phyloP scores from a whole-genome alignment of 2,329 filamentous ascomycete species.

The Exophiala dermatitidis region DNA sequence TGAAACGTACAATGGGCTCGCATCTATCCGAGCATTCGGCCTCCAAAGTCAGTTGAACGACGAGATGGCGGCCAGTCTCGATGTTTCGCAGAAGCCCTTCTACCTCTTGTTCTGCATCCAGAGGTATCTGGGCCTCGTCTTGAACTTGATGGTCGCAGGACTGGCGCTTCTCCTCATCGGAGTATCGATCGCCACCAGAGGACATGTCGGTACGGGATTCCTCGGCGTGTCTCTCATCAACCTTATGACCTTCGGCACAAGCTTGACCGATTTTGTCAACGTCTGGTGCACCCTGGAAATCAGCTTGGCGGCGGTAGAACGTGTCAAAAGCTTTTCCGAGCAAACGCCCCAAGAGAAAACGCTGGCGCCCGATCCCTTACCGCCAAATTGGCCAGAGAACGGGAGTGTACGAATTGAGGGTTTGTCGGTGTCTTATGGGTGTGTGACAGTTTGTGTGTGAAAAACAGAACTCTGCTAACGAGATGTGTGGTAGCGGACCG shows the following conservation, averaged over 20 bases:
- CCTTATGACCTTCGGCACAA: conserved; percentile 48
- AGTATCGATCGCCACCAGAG: conserved; percentile 42
- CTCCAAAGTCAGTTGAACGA: conserved; percentile 37
- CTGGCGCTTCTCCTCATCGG: conserved; percentile 45
- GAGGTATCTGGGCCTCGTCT: conserved; percentile 49
- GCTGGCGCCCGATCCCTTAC: not conserved
- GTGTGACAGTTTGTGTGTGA: not conserved
- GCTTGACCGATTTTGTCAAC: conserved; percentile 45
- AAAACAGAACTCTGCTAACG: not conserved
- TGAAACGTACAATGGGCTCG: conserved; percentile 31
- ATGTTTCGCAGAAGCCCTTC: conserved; percentile 50
- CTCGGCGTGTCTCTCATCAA: conserved; percentile 50
- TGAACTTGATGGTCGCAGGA: conserved; percentile 45
- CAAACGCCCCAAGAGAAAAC: conserved; percentile 24
- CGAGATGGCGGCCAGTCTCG: conserved; percentile 40
- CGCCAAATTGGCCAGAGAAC: conserved; percentile 24
- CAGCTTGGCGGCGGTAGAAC: conserved; percentile 49
- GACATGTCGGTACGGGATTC: conserved; percentile 42
- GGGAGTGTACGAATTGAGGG: conserved; percentile 25
- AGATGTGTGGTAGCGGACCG: not conserved
- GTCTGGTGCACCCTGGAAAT: conserved; percentile 55
- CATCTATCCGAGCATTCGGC: conserved; percentile 25
- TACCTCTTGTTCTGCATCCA: conserved; percentile 54
- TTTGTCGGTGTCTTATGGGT: conserved; percentile 22
- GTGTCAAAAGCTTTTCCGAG: conserved; percentile 50